These are phyloP conservation scores for Cutaneotrichosporon daszewskae DNA, from an alignment of 1,284 basidiomycete genomes.

Conservation along the genomic window DNA sequence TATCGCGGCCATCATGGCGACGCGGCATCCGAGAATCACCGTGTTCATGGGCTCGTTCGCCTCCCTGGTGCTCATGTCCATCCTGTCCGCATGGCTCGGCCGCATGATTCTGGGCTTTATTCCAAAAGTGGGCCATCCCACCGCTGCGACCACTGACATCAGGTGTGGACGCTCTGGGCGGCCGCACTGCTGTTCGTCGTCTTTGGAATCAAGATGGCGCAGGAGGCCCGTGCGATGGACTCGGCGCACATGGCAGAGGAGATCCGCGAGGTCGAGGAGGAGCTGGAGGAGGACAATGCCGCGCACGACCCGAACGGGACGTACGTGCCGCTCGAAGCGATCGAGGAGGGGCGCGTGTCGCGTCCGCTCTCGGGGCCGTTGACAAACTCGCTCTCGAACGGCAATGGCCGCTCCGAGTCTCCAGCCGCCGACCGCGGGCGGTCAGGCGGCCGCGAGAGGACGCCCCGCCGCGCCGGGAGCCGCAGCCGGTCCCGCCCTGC, in stretches of 20 bases:
- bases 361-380: neutral
- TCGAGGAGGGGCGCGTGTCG: slow-evolving; percentile 33
- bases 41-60: slow-evolving; percentile 88
- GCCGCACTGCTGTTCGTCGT: slow-evolving; percentile 77
- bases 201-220: slow-evolving; percentile 78
- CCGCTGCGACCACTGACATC: slow-evolving; percentile 1
- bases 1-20: slow-evolving; percentile 92
- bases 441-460: neutral
- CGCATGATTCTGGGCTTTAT: slow-evolving; percentile 76
- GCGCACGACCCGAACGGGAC: slow-evolving; percentile 21
- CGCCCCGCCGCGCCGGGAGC: neutral
- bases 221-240: slow-evolving; percentile 72
- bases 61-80: slow-evolving; percentile 85
- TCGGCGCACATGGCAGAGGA: slow-evolving; percentile 73
- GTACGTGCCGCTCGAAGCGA: slow-evolving; percentile 35
- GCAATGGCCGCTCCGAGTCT: neutral
- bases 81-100: slow-evolving; percentile 81
- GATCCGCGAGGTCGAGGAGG: slow-evolving; percentile 83
- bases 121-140: slow-evolving; percentile 55
- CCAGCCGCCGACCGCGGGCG: neutral
- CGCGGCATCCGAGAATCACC: slow-evolving; percentile 77
- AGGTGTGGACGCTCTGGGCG: slow-evolving; percentile 44
- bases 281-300: slow-evolving; percentile 55
- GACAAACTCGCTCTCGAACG: slow-evolving; percentile 8
- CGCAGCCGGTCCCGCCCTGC: slow-evolving; percentile 4